Conservation (phyloP, 495 filamentous ascomycete species). For the Usnea hakonensis region DNA sequence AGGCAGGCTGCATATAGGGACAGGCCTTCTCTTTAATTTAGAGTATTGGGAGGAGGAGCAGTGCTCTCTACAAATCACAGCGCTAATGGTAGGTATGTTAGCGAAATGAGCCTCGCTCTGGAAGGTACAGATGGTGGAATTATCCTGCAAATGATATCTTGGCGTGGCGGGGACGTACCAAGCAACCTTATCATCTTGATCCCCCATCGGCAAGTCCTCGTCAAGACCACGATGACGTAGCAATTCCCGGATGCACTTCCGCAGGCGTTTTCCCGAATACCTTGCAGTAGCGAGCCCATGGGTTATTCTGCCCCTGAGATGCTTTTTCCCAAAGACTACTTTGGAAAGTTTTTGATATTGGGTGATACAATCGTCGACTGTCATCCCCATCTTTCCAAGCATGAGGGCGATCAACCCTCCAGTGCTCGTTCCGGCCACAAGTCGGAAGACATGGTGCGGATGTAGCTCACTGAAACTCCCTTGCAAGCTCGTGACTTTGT, state of each 20-base stretch:
- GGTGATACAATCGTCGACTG: constrained; percentile 19
- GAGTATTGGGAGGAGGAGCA: constrained; percentile 5
- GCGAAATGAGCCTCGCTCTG: background rate
- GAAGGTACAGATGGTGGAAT: no score
- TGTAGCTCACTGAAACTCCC: background rate
- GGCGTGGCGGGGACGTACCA: background rate
- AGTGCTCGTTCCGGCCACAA: constrained; percentile 7
- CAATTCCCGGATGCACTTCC: background rate
- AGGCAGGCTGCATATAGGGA: constrained; percentile 5
- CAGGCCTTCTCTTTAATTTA: background rate
- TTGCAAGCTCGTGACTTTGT: background rate
- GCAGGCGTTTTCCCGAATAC: constrained; percentile 6
- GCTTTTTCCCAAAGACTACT: constrained; percentile 12
- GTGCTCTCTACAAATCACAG: constrained; percentile 4
- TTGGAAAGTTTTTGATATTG: constrained; percentile 16
- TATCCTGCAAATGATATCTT: background rate
- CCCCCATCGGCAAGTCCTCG: background rate
- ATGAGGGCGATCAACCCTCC: constrained; percentile 21
- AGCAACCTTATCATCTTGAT: background rate
- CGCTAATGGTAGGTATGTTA: background rate
- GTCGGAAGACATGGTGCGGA: constrained; percentile 3
- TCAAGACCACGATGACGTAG: background rate
- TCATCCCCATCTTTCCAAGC: constrained; percentile 21
- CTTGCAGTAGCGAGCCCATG: background rate
- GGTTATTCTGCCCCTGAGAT: constrained; percentile 13